phyloP scores from a whole-genome alignment of 768 basidiomycete species.

The Phlebiopsis gigantea region DNA sequence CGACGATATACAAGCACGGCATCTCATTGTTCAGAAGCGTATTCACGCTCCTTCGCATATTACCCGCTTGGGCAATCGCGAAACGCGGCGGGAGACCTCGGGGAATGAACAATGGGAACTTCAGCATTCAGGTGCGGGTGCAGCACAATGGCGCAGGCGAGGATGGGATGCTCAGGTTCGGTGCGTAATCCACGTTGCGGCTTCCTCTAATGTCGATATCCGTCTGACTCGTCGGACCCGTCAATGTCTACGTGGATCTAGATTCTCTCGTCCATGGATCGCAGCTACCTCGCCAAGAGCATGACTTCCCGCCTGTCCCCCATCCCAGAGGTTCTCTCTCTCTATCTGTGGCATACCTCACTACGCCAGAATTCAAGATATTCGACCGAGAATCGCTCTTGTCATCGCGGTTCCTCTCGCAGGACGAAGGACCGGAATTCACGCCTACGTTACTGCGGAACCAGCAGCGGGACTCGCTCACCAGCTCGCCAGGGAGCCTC shows the following conservation, averaged over 20 bases:
- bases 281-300: conserved; percentile 44
- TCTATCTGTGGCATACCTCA: conserved; percentile 60
- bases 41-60: conserved; percentile 64
- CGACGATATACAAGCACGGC: conserved; percentile 81
- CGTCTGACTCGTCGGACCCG: conserved; percentile 11
- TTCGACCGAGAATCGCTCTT: conserved; percentile 75
- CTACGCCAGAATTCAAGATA: conserved; percentile 62
- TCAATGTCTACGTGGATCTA: conserved; percentile 18
- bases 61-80: conserved; percentile 73
- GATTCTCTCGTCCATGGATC: conserved; percentile 35
- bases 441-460: conserved; percentile 69
- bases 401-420: conserved; percentile 60
- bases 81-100: conserved; percentile 49
- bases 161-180: conserved; percentile 31
- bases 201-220: not conserved
- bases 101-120: conserved; percentile 35
- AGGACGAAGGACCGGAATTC: conserved; percentile 62
- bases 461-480: conserved; percentile 51
- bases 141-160: conserved; percentile 27
- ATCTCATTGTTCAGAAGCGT: conserved; percentile 78
- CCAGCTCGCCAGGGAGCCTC: conserved; percentile 36
- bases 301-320: conserved; percentile 61
- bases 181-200: conserved; percentile 23
- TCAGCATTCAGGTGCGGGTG: conserved; percentile 46
- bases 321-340: conserved; percentile 64